Percentiles rank a stretch among this genome's conserved stretches.
Evolutionary conservation across 306 rosid species (phyloP).

Genomic region (Glycine latifolia): DNA sequence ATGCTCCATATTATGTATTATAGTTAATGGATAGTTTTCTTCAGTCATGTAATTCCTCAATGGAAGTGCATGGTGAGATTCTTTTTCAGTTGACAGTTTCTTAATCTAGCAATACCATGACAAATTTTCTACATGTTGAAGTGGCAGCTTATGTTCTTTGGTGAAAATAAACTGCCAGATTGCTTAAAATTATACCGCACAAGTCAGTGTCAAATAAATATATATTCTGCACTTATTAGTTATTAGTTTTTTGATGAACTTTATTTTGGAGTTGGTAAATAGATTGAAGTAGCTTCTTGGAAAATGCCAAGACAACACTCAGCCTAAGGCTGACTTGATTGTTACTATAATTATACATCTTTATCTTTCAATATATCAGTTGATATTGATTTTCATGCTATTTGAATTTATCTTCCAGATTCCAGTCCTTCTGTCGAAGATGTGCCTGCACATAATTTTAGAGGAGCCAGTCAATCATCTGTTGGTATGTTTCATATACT

Average conservation of each 20-base stretch:
- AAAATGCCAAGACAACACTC: conserved; percentile 17
- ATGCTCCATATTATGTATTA: background rate
- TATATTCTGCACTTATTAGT: too few relatives aligned
- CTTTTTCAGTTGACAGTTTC: background rate
- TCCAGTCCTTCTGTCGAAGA: conserved; percentile 17
- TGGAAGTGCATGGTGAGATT: too few relatives aligned
- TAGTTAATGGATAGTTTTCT: too few relatives aligned
- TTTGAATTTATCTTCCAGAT: conserved; percentile 19
- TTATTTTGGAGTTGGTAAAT: too few relatives aligned
- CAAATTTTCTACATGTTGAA: too few relatives aligned
- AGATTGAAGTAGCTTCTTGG: conserved; percentile 3
- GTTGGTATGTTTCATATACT: conserved; percentile 22
- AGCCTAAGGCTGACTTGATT: conserved; percentile 2
- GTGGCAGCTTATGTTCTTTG: too few relatives aligned
- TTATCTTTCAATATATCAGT: background rate
- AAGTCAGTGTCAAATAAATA: too few relatives aligned
- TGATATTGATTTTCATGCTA: conserved; percentile 26
- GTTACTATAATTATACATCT: background rate
- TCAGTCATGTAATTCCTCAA: too few relatives aligned
- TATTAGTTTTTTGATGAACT: too few relatives aligned
- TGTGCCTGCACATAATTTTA: conserved; percentile 11
- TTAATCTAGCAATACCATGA: too few relatives aligned
- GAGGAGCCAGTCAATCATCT: conserved; percentile 27
- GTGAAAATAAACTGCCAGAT: too few relatives aligned
- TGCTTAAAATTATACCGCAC: too few relatives aligned